A percentile compares a stretch with the other conserved stretches of the same genome.
Conservation (phyloP, 768 basidiomycete genomes). For the Tephrocybe sp. region DNA sequence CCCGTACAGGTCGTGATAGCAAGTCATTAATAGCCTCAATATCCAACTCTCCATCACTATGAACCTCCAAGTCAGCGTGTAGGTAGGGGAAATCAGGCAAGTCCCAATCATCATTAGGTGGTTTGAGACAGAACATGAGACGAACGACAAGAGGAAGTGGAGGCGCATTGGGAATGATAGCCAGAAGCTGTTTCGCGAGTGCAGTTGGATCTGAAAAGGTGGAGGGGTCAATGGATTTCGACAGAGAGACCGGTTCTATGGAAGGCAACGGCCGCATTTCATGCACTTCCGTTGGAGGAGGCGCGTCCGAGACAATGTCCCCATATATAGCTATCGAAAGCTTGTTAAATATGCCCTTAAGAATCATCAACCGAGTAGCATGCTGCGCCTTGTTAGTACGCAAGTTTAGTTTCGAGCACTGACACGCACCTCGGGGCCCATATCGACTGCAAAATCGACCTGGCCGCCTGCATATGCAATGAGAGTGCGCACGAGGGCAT, state of each 20-base stretch:
- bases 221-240: slow-evolving; percentile 59
- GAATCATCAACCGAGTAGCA: slow-evolving; percentile 76
- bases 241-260: slow-evolving; percentile 37
- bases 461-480: slow-evolving; percentile 72
- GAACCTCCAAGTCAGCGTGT: slow-evolving; percentile 58
- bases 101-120: slow-evolving; percentile 79
- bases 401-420: neutral
- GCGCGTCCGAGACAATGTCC: slow-evolving; percentile 50
- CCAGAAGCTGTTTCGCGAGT: slow-evolving; percentile 62
- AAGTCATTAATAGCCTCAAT: slow-evolving; percentile 56
- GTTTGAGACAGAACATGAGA: slow-evolving; percentile 80
- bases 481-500: slow-evolving; percentile 70
- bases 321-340: slow-evolving; percentile 67
- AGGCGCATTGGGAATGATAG: slow-evolving; percentile 61
- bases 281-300: slow-evolving; percentile 36
- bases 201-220: slow-evolving; percentile 57
- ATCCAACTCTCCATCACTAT: slow-evolving; percentile 49
- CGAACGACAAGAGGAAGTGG: slow-evolving; percentile 64
- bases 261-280: slow-evolving; percentile 39
- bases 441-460: slow-evolving; percentile 65
- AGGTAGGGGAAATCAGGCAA: slow-evolving; percentile 70
- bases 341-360: slow-evolving; percentile 70
- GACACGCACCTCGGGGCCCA: slow-evolving; percentile 63
- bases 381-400: slow-evolving; percentile 37
- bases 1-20: slow-evolving; percentile 58